Evolutionary conservation across 495 filamentous ascomycete species (phyloP).

Genomic region (Talaromyces stipitatus): DNA sequence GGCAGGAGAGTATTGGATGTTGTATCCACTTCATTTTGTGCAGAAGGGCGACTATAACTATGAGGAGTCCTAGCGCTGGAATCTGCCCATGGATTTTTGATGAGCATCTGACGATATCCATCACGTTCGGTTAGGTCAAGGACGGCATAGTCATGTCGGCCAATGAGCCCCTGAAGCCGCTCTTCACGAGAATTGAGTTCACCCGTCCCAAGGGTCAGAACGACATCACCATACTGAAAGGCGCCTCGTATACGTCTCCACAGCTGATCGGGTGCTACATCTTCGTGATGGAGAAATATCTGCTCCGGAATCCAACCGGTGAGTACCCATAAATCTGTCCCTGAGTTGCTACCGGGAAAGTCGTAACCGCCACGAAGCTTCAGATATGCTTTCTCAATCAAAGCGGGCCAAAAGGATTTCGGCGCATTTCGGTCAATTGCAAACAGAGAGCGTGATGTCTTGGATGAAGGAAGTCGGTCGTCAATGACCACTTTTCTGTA

Average conservation of each 20-base stretch:
- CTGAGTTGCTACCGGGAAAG: slow-evolving; percentile 97
- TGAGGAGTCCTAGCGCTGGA: slow-evolving; percentile 31
- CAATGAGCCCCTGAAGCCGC: slow-evolving; percentile 68
- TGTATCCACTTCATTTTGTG: slow-evolving; percentile 3
- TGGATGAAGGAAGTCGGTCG: slow-evolving; percentile 80
- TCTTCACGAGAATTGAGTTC: slow-evolving; percentile 67
- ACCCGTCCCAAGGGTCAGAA: slow-evolving; percentile 87
- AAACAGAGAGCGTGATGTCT: slow-evolving; percentile 62
- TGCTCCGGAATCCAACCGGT: slow-evolving; percentile 98
- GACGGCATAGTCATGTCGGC: slow-evolving; percentile 91
- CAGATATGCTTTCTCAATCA: slow-evolving; percentile 96
- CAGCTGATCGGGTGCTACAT: slow-evolving; percentile 61
- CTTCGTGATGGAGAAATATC: slow-evolving; percentile 77
- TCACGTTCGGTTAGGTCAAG: slow-evolving; percentile 65
- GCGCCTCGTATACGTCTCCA: slow-evolving; percentile 73
- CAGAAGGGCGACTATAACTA: slow-evolving; percentile 7
- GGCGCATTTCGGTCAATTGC: slow-evolving; percentile 83
- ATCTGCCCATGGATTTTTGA: slow-evolving; percentile 96
- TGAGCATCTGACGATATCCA: slow-evolving; percentile 57
- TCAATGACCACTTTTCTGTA: slow-evolving; percentile 84
- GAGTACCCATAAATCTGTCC: slow-evolving; percentile 82
- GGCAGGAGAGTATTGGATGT: slow-evolving; percentile 31
- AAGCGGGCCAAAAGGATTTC: slow-evolving; percentile 75
- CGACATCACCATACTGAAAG: slow-evolving; percentile 71
- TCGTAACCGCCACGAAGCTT: slow-evolving; percentile 95